phyloP scores from a whole-genome alignment of 768 basidiomycete genomes.

The Calvatia gigantea region DNA sequence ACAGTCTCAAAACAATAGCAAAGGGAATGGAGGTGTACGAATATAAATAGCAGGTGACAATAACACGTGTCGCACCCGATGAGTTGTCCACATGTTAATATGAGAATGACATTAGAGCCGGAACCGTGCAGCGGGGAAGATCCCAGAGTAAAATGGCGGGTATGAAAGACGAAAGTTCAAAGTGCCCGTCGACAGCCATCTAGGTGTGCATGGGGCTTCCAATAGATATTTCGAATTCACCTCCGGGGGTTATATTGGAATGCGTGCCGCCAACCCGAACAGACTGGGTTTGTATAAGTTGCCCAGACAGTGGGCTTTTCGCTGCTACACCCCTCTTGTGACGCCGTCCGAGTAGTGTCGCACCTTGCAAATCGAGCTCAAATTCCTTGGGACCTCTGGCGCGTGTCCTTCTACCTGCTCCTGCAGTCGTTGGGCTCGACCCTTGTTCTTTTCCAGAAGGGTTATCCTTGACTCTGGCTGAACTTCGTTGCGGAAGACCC shows the following conservation, averaged over 20 bases:
- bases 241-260: slow-evolving; percentile 12
- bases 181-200: not conserved
- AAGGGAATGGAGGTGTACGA: not conserved
- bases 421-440: slow-evolving; percentile 15
- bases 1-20: not conserved
- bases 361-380: slow-evolving; percentile 82
- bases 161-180: not conserved
- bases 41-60: slow-evolving; percentile 6
- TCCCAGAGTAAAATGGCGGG: not conserved
- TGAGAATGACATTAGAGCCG: not conserved
- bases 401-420: slow-evolving; percentile 15
- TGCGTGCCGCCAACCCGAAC: not conserved
- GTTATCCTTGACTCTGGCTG: slow-evolving; percentile 25
- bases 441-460: slow-evolving; percentile 35
- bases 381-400: slow-evolving; percentile 37
- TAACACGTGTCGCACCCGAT: not conserved
- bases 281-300: slow-evolving; percentile 5
- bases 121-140: not conserved
- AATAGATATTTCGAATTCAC: slow-evolving; percentile 18
- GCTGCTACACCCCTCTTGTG: slow-evolving; percentile 36
- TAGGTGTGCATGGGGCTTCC: slow-evolving; percentile 24
- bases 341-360: slow-evolving; percentile 80
- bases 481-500: slow-evolving; percentile 4
- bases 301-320: slow-evolving; percentile 14
- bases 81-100: not conserved